phyloP scores from a whole-genome alignment of 73 alveolate genomes.

The Symbiodinium pilosum region DNA sequence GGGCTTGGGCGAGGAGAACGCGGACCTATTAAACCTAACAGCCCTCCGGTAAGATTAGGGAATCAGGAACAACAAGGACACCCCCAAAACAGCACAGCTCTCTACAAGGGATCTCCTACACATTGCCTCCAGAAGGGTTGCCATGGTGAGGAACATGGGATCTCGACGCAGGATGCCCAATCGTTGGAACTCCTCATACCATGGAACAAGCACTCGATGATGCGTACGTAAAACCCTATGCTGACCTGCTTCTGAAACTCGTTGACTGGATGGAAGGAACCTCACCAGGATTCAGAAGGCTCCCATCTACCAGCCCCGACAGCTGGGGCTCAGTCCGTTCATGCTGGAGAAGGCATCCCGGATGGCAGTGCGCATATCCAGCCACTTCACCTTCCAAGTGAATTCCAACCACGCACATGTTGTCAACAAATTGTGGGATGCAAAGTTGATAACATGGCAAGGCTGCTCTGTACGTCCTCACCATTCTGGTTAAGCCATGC shows the following conservation, averaged over 20 bases:
- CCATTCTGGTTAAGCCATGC: not conserved
- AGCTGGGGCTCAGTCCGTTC: not conserved
- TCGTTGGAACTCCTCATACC: constrained; percentile 48
- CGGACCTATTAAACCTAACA: no score
- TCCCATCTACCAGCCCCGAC: not conserved
- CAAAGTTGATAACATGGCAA: no score
- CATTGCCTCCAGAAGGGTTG: constrained; percentile 66
- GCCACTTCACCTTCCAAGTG: constrained; percentile 72
- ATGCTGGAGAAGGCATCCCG: constrained; percentile 77
- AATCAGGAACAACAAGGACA: not conserved
- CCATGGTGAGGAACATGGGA: constrained; percentile 91
- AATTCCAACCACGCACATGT: not conserved
- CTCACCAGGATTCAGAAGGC: not conserved
- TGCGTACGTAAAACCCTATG: no score
- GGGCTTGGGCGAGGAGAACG: no score
- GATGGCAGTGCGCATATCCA: constrained; percentile 76
- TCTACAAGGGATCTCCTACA: no score
- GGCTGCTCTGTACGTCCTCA: no score
- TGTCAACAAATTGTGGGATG: no score
- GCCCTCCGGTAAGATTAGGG: not conserved
- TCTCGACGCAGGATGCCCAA: constrained; percentile 57
- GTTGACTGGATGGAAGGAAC: constrained; percentile 63
- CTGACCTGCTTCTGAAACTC: constrained; percentile 71
- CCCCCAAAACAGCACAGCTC: no score
- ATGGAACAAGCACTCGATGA: no score